phyloP scores from a whole-genome alignment of 164 flowering plant species.

The Aristolochia fimbriata region DNA sequence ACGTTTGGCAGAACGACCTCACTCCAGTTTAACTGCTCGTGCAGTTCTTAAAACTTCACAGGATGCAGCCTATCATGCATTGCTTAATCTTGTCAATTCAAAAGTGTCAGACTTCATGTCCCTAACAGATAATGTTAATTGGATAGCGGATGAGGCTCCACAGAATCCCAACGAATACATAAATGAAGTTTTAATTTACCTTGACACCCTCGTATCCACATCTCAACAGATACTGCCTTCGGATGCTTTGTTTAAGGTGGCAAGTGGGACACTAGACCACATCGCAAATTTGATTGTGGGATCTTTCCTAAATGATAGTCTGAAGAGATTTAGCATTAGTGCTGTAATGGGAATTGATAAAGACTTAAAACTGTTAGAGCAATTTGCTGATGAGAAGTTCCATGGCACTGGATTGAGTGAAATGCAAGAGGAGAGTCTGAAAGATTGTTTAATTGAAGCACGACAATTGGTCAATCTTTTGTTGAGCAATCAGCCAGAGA shows the following conservation, averaged over 20 bases:
- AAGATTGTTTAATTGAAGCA: constrained; percentile 54
- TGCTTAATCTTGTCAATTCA: constrained; percentile 49
- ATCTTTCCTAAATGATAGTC: constrained; percentile 68
- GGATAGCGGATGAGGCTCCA: constrained; percentile 69
- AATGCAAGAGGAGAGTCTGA: constrained; percentile 49
- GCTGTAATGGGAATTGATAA: constrained; percentile 52
- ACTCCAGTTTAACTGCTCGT: constrained; percentile 53
- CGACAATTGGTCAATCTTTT: constrained; percentile 78
- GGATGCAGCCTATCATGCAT: constrained; percentile 67
- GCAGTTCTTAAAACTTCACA: constrained; percentile 67
- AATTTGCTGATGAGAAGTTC: constrained; percentile 75
- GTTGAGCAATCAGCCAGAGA: constrained; percentile 79
- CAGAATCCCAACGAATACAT: constrained; percentile 45
- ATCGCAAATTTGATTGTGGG: constrained; percentile 46
- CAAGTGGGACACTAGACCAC: constrained; percentile 72
- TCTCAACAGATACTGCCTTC: constrained; percentile 81
- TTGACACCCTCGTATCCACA: constrained; percentile 65
- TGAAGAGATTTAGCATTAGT: constrained; percentile 73
- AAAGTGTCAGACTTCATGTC: constrained; percentile 68
- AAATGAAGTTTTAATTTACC: constrained; percentile 59
- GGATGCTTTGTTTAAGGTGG: constrained; percentile 73
- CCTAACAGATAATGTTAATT: constrained; percentile 55
- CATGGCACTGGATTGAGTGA: constrained; percentile 57
- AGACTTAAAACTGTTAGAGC: constrained; percentile 59
- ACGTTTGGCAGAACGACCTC: constrained; percentile 52